Evolutionary conservation across 75 land plant genomes (phyloP).

Genomic region (Pinus tabuliformis): DNA sequence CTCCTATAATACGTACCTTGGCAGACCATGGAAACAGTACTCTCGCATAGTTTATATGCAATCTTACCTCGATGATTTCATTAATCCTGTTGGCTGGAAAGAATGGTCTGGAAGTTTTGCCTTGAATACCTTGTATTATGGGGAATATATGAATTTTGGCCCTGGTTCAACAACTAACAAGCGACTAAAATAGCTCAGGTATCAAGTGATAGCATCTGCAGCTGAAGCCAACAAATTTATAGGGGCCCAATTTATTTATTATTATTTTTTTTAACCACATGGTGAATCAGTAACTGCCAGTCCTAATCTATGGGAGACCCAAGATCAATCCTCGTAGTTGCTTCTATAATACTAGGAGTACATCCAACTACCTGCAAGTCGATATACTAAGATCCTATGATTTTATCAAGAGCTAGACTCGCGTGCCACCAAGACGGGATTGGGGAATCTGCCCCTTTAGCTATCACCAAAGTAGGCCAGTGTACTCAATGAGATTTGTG

Average conservation of each 20-base stretch:
- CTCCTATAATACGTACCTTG: slow-evolving; percentile 19
- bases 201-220: slow-evolving; percentile 4
- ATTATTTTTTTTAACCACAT: no score
- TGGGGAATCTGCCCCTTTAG: no score
- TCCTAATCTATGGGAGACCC: no score
- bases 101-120: slow-evolving; percentile 17
- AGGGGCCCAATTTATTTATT: slow-evolving; percentile 5
- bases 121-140: slow-evolving; percentile 17
- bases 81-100: slow-evolving; percentile 26
- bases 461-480: no score
- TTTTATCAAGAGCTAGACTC: no score
- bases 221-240: slow-evolving; percentile 18
- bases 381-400: no score
- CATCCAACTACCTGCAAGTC: no score
- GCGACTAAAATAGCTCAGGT: slow-evolving; percentile 28
- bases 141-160: slow-evolving; percentile 20
- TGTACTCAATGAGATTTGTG: no score
- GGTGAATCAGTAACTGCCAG: no score
- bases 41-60: slow-evolving; percentile 18
- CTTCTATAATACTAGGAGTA: no score
- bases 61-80: slow-evolving; percentile 5
- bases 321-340: no score
- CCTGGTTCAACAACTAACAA: slow-evolving; percentile 8
- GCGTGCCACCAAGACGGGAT: no score
- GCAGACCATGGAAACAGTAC: slow-evolving; percentile 32